phyloP scores from a whole-genome alignment of 306 rosid species.

The Morella rubra region DNA sequence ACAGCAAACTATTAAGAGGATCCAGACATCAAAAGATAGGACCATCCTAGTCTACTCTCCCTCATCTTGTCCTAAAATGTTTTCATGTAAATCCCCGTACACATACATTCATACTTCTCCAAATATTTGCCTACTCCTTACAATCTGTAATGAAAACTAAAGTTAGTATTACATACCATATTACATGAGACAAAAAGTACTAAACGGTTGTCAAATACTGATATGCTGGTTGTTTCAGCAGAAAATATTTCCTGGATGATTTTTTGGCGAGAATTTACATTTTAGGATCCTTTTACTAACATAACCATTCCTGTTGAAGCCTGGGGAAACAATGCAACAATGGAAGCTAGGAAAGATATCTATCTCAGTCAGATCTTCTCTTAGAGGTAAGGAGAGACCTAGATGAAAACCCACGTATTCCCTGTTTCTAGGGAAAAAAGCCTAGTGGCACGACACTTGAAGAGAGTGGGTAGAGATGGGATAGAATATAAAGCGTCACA shows the following conservation, averaged over 20 bases:
- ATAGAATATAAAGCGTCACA: not conserved
- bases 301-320: not conserved
- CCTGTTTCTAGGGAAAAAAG: not conserved
- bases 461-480: not conserved
- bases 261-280: too few species aligned
- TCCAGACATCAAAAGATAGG: not conserved
- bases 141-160: not conserved
- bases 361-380: not conserved
- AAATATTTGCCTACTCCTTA: too few species aligned
- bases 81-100: not conserved
- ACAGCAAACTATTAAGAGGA: not conserved
- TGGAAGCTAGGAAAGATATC: not conserved
- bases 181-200: not conserved
- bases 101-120: not conserved
- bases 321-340: not conserved
- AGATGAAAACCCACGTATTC: not conserved
- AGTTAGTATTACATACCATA: not conserved
- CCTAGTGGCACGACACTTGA: not conserved
- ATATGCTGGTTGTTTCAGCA: not conserved
- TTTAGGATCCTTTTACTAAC: not conserved
- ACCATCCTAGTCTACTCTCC: not conserved
- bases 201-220: not conserved
- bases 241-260: not conserved
- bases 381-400: not conserved
- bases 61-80: not conserved